Conservation (phyloP, 2,329 filamentous ascomycete species). For the Tothia fuscella region DNA sequence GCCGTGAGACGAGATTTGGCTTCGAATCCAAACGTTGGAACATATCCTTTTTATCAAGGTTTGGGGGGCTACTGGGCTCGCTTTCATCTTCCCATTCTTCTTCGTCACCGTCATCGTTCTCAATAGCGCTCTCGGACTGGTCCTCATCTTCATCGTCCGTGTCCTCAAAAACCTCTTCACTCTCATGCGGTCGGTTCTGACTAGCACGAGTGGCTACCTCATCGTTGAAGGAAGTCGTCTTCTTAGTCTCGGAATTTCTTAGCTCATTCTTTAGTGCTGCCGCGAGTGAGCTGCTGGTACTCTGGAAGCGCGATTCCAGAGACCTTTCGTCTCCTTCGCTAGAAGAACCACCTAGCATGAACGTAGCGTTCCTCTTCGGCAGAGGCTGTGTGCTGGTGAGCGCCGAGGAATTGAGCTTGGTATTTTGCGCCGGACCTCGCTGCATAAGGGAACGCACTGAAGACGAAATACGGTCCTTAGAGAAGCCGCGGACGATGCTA, state of each 20-base stretch:
- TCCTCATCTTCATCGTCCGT: constrained; percentile 40
- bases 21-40: constrained; percentile 78
- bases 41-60: constrained; percentile 64
- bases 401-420: constrained; percentile 46
- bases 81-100: constrained; percentile 48
- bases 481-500: constrained; percentile 78
- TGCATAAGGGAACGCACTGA: constrained; percentile 52
- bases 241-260: constrained; percentile 27
- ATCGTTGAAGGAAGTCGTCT: constrained; percentile 72
- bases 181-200: constrained; percentile 40
- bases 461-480: constrained; percentile 59
- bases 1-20: constrained; percentile 69
- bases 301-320: constrained; percentile 39
- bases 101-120: constrained; percentile 43
- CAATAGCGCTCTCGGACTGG: constrained; percentile 71
- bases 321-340: constrained; percentile 80
- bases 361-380: constrained; percentile 54
- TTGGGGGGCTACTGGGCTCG: constrained; percentile 71
- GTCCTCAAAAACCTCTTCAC: constrained; percentile 46
- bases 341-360: constrained; percentile 67
- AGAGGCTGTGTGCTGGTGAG: too few species aligned
- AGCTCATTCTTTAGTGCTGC: constrained; percentile 38
- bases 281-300: constrained; percentile 37
- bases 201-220: constrained; percentile 57
- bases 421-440: constrained; percentile 29